Evolutionary conservation across 2,329 filamentous ascomycete species (phyloP).

Genomic region (Rhynchosporium secalis): DNA sequence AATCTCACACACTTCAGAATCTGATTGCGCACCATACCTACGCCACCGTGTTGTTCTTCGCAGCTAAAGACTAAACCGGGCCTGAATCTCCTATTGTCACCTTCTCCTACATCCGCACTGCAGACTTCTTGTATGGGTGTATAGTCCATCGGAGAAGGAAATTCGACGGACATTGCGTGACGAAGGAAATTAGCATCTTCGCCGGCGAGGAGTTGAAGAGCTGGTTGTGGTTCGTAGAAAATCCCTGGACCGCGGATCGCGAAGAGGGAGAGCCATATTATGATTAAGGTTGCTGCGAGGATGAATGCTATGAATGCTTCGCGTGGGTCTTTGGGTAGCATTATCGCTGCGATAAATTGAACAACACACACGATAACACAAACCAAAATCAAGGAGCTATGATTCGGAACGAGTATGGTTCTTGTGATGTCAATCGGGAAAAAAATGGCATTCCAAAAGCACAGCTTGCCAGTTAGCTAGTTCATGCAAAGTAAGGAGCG

Average conservation of each 20-base stretch:
- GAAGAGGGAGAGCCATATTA: slow-evolving; percentile 9
- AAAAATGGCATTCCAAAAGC: too few species aligned
- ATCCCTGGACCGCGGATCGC: slow-evolving; percentile 7
- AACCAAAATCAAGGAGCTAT: too few species aligned
- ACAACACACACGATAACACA: too few species aligned
- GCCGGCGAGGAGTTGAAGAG: slow-evolving; percentile 30
- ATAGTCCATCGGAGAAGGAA: slow-evolving; percentile 12
- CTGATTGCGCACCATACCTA: slow-evolving; percentile 38
- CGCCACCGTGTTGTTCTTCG: slow-evolving; percentile 32
- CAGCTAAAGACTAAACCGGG: slow-evolving; percentile 31
- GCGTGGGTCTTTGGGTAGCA: neutral
- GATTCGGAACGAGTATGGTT: too few species aligned
- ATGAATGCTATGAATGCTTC: neutral
- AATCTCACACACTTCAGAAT: slow-evolving; percentile 37
- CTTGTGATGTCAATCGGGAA: too few species aligned
- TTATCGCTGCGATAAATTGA: neutral
- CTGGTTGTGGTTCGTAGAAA: slow-evolving; percentile 15
- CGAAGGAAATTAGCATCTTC: slow-evolving; percentile 1
- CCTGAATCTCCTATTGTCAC: neutral
- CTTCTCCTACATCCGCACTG: too few species aligned
- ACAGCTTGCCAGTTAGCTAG: too few species aligned
- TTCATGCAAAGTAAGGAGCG: too few species aligned
- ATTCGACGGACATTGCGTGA: slow-evolving; percentile 6
- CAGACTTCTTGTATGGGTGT: slow-evolving; percentile 2
- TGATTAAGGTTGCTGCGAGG: neutral